Base-by-base conservation (phyloP, 148 eudicot genomes). In the Rhododendron ovatum region DNA sequence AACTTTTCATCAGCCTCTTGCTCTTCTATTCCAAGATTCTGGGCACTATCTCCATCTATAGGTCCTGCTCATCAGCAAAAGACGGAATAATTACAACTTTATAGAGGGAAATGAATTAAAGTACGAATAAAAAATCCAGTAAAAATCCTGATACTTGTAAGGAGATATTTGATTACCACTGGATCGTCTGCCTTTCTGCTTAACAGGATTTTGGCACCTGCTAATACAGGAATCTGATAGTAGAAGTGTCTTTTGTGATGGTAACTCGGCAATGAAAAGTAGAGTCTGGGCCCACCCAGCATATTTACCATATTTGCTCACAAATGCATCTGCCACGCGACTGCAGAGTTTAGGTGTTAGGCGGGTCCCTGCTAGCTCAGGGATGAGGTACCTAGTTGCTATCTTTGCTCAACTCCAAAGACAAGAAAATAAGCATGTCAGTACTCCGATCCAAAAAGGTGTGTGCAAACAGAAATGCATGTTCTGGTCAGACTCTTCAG, bases 221-320 rank as follows among this genome's bases (percentile, higher is more conserved):
- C 39, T 83, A 43, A 57, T 61, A 37, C 61, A 71, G 79, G 81
- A 65, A 78, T 69, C 81, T 3, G 92, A 87, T 37, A 90, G 89
- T 87, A 95, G 84, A 41, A 92, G 90, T 1, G 90, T 91, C 92
- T 89, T 97, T 87, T 97, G 99, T 81, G 96, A 92, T 88, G 99
- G 99, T 82, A 97, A 88, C 87, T 97, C 98, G 11, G 99, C 96
- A 82, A 97, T 94, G 91, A 97, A 97, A 73, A 97, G 95, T 51
- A 97, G 93, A 9, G 99, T 95, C 85, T 97, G 99, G 22, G 98
- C 99, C 99, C 99, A 95, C 43, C 98, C 99, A 86, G 99, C 99
- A 88, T 93, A 97, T 86, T 94, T 95, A 65, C 99, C 99, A 83
- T 97, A 97, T 89, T 90, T 95, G 73, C 90, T 85, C 82, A 97